These are phyloP conservation scores for Didymella keratinophila DNA, from an alignment of 2,329 filamentous ascomycete species.

Conservation along the genomic window DNA sequence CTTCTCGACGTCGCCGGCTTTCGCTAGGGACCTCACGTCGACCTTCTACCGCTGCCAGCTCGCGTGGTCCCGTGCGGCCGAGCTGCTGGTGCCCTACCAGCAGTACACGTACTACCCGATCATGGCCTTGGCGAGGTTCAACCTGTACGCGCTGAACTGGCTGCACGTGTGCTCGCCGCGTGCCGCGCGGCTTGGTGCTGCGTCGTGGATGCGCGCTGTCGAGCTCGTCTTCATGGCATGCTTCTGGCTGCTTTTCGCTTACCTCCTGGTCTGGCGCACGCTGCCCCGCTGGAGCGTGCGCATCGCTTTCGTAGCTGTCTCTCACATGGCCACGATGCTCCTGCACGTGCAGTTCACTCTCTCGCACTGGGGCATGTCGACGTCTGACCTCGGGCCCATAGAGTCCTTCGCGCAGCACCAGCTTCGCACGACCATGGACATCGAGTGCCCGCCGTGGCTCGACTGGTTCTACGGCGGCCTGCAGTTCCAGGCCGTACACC, in stretches of 20 bases:
- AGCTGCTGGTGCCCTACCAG: conserved; percentile 75
- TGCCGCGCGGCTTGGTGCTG: conserved; percentile 76
- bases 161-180: conserved; percentile 74
- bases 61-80: conserved; percentile 77
- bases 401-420: conserved; percentile 92
- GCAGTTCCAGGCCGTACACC: conserved; percentile 90
- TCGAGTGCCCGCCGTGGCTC: conserved; percentile 86
- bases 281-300: conserved; percentile 75
- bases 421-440: conserved; percentile 92
- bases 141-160: conserved; percentile 84
- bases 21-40: conserved; percentile 75
- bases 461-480: conserved; percentile 89
- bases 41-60: conserved; percentile 84
- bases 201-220: conserved; percentile 84
- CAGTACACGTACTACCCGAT: conserved; percentile 84
- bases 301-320: conserved; percentile 78
- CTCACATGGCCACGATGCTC: conserved; percentile 80
- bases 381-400: conserved; percentile 79
- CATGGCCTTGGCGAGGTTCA: conserved; percentile 83
- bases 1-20: conserved; percentile 84
- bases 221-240: conserved; percentile 78
- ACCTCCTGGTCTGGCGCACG: conserved; percentile 75
- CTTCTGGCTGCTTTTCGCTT: conserved; percentile 90
- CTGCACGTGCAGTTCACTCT: conserved; percentile 90
- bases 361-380: conserved; percentile 94